phyloP scores from a whole-genome alignment of 192 early-diverging fungal genomes.

The Entomortierella parvispora region DNA sequence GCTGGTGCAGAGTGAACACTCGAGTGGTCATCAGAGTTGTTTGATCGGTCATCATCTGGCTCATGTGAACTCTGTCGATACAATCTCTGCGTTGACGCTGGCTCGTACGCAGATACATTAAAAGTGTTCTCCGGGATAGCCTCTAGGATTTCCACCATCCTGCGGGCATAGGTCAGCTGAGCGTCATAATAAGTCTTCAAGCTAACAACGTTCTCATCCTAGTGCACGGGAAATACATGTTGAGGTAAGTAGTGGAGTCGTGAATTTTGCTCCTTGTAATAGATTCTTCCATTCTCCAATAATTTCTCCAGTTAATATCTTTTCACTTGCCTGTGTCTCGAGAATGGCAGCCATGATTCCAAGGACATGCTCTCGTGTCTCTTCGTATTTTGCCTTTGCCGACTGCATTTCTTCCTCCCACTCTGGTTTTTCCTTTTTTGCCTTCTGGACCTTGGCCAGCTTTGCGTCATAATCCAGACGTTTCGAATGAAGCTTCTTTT shows the following conservation, averaged over 20 bases:
- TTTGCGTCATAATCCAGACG: constrained; percentile 94
- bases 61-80: constrained; percentile 9
- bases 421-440: constrained; percentile 87
- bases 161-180: constrained; percentile 16
- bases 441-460: constrained; percentile 82
- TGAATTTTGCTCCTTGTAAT: neutral
- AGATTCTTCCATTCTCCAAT: neutral
- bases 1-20: constrained; percentile 6
- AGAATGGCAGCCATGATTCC: constrained; percentile 83
- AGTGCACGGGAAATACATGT: neutral
- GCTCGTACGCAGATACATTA: constrained; percentile 1
- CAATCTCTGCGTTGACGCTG: neutral
- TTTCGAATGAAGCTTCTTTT: constrained; percentile 88
- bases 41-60: constrained; percentile 5
- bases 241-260: neutral
- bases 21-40: constrained; percentile 11
- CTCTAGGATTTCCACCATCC: constrained; percentile 22
- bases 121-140: constrained; percentile 13
- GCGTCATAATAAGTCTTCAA: constrained; percentile 22
- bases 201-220: constrained; percentile 16
- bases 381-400: constrained; percentile 92
- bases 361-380: constrained; percentile 77
- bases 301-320: neutral
- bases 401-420: constrained; percentile 89
- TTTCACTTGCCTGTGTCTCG: constrained; percentile 75